These are phyloP conservation scores for Cyberlindnera petersonii DNA, from an alignment of 805 yeast genomes.

Conservation along the genomic window DNA sequence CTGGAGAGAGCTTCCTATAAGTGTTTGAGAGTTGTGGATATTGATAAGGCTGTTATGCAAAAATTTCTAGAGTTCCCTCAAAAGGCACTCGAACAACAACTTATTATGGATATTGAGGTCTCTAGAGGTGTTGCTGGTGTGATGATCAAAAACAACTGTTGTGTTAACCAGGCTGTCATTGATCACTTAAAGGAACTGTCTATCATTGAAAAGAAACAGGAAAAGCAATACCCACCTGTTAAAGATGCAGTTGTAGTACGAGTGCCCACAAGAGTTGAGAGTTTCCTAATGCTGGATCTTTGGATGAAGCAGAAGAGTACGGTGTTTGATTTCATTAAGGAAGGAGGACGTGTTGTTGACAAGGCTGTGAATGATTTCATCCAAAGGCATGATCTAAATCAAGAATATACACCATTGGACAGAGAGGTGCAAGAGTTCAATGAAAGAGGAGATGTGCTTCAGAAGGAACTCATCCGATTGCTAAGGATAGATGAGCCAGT, in stretches of 20 bases:
- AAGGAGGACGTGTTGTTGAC: conserved; percentile 9
- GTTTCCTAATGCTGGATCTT: conserved; percentile 16
- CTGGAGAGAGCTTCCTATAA: conserved; percentile 36
- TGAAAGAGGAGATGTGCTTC: conserved; percentile 25
- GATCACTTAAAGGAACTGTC: conserved; percentile 10
- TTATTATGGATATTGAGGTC: conserved; percentile 12
- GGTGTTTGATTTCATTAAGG: background rate
- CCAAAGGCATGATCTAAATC: background rate
- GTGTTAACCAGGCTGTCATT: conserved; percentile 11
- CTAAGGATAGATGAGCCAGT: conserved; percentile 12
- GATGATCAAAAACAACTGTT: conserved; percentile 11
- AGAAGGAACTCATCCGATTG: conserved; percentile 27
- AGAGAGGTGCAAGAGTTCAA: conserved; percentile 17
- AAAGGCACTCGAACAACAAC: conserved; percentile 27
- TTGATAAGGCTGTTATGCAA: conserved; percentile 22
- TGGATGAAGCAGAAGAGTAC: conserved; percentile 7
- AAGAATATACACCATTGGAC: conserved; percentile 10
- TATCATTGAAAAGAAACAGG: background rate
- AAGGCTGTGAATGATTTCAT: conserved; percentile 2
- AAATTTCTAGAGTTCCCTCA: conserved; percentile 29
- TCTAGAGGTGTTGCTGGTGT: conserved; percentile 21
- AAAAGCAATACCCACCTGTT: background rate
- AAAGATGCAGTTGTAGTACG: conserved; percentile 16
- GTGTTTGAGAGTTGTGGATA: conserved; percentile 25
- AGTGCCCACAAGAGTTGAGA: conserved; percentile 21